Evolutionary conservation across 2,329 filamentous ascomycete species (phyloP).

Genomic region (Massarina eburnea): DNA sequence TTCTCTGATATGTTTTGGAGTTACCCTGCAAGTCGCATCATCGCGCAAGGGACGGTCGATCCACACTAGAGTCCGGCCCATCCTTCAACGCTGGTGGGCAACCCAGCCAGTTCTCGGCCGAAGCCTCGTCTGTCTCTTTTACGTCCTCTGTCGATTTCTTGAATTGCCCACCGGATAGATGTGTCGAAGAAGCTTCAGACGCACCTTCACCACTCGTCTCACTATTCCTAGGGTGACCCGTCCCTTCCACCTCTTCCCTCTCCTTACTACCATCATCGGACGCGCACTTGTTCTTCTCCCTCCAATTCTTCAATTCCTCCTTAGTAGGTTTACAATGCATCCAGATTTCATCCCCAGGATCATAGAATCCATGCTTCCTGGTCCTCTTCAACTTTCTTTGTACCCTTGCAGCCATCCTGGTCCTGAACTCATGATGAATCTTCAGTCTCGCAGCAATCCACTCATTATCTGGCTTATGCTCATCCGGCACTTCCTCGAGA

Average conservation of each 20-base stretch:
- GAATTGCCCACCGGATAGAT: neutral
- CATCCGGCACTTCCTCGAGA: slow-evolving; percentile 52
- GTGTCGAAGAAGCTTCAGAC: slow-evolving; percentile 1
- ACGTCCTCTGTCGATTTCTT: slow-evolving; percentile 1
- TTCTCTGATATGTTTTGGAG: no score
- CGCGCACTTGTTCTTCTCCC: slow-evolving; percentile 10
- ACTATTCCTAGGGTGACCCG: neutral
- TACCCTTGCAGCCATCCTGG: slow-evolving; percentile 51
- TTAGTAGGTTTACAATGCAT: slow-evolving; percentile 48
- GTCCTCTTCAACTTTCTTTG: slow-evolving; percentile 42
- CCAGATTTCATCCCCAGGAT: slow-evolving; percentile 55
- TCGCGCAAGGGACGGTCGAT: neutral
- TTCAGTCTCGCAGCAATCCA: slow-evolving; percentile 60
- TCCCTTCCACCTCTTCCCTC: neutral
- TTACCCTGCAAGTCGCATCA: no score
- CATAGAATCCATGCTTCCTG: slow-evolving; percentile 40
- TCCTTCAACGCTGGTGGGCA: slow-evolving; percentile 11
- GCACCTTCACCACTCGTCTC: slow-evolving; percentile 2
- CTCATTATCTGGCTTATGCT: slow-evolving; percentile 59
- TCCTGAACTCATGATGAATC: slow-evolving; percentile 60
- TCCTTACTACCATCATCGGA: neutral
- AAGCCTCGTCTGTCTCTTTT: slow-evolving; percentile 5
- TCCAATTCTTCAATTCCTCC: slow-evolving; percentile 31
- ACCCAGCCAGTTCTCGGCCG: slow-evolving; percentile 14
- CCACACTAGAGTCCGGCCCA: neutral